Base-by-base conservation (phyloP, 2,329 filamentous ascomycete species). In the Mollisia scopiformis region DNA sequence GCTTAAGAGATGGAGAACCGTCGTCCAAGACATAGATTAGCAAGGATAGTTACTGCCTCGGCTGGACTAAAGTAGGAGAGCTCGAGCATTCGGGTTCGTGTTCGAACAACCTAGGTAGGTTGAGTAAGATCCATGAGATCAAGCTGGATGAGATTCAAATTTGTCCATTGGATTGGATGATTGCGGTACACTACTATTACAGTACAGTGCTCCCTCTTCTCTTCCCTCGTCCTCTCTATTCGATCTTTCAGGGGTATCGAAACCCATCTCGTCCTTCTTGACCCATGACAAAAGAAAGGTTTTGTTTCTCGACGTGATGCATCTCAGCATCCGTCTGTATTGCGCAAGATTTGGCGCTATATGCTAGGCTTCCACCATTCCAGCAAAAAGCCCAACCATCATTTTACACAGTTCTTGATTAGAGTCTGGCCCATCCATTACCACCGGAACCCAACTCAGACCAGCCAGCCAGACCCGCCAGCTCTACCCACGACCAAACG, bases 401-500 rank as follows among this genome's bases (percentile, higher is more conserved):
- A 2, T 52, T 59, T 54, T 59, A 57, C 49, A 62, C 49, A 39
- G 35, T 52, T 54, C 57, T 56, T 56, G 53, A 62, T 52, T 55
- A 62, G 55, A 62, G 55, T 58, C 60, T 47, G 51, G 43, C 57
- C 50, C 47, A 53, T 47, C 41, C 43, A 50, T 35, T 46, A 55
- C 35, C 49, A 43, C 31, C 28, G 25, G 37, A 54, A 30, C 28
- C 55, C 28, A 53, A 33, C 19, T 30, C 25, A 19, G 28, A 16
- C 35, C 28, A 33, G 41, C 28, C 46, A 49, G 54, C 60, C 60
- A 58, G 55, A 46, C 50, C 52, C 21, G 43, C 43, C 59, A 47
- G 43, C 43, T 47, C 43, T 47, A 27, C 43, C 43, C 43, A 35
- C 31, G 31, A 35, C 11, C 31, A n/a, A n/a, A n/a, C n/a, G n/a